Base-by-base conservation (phyloP, 2,329 filamentous ascomycete genomes). In the Tothia fuscella region DNA sequence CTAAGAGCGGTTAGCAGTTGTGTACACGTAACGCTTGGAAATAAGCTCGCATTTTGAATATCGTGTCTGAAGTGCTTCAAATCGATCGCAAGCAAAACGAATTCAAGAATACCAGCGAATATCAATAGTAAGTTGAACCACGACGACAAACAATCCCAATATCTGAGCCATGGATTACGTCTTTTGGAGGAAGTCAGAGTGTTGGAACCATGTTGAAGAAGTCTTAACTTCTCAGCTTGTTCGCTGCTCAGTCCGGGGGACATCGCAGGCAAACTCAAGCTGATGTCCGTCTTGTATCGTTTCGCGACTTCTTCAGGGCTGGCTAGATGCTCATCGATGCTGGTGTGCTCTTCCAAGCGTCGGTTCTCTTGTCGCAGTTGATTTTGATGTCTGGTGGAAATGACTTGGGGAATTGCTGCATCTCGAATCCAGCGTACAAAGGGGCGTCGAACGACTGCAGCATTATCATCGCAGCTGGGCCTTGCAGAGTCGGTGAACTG, bases 1-100 rank as follows among this genome's bases (percentile, higher is more conserved):
- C 53, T 70, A 78, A 56, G 79, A 76, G 20, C 17, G n/a, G 5
- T 31, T 44, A 41, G 43, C 28, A 31, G 29, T 45, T 46, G 38
- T 41, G 22, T 30, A 19, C 16, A 21, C n/a, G n/a, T n/a, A n/a
- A n/a, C n/a, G n/a, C n/a, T n/a, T 24, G 7, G 4, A 38, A 38
- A 17, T 5, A 5, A 3, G 22, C 32, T 34, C 7, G 16, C 32
- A 3, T 39, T 30, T 6, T 30, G 24, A 30, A 39, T 28, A 10
- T 30, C 21, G 14, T 39, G 22, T 10, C 20, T 10, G 37, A 12
- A 39, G 20, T 36, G n/a, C n/a, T n/a, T n/a, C n/a, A n/a, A n/a
- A 14, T 29, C 26, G 37, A 39, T 39, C 4, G 14, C 37, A 4
- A 39, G 37, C n/a, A 39, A 17, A 19, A 39, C 30, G 25, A 28